Evolutionary conservation across 2,329 filamentous ascomycete genomes (phyloP).

Genomic region (Mollisia scopiformis): DNA sequence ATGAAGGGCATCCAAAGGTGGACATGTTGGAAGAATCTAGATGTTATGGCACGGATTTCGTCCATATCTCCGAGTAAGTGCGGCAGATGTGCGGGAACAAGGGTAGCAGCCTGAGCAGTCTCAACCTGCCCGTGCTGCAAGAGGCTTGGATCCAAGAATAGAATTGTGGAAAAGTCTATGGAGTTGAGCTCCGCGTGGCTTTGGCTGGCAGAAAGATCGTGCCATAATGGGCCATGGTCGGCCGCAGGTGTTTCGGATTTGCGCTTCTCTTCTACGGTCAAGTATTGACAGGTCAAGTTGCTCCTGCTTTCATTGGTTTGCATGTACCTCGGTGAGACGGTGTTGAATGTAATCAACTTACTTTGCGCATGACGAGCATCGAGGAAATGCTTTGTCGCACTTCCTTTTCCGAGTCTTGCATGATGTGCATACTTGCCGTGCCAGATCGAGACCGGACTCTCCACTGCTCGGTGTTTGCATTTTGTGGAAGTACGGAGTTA

Average conservation of each 20-base stretch:
- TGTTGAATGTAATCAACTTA: neutral
- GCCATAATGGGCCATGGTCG: neutral
- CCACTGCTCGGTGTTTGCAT: neutral
- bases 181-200: neutral
- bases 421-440: conserved; percentile 4
- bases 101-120: neutral
- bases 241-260: too few relatives aligned
- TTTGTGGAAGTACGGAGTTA: neutral
- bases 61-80: neutral
- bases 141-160: conserved; percentile 15
- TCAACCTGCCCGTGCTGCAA: conserved; percentile 11
- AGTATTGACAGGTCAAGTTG: neutral
- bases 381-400: conserved; percentile 12
- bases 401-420: conserved; percentile 12
- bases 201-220: neutral
- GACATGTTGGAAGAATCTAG: conserved; percentile 9
- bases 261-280: neutral
- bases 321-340: neutral
- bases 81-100: neutral
- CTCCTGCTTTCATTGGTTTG: neutral
- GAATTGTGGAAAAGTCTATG: conserved; percentile 8
- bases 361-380: conserved; percentile 6
- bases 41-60: conserved; percentile 2
- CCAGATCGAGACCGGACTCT: neutral
- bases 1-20: conserved; percentile 22